Conservation (phyloP, 495 filamentous ascomycete genomes). For the Penicillium arizonense region DNA sequence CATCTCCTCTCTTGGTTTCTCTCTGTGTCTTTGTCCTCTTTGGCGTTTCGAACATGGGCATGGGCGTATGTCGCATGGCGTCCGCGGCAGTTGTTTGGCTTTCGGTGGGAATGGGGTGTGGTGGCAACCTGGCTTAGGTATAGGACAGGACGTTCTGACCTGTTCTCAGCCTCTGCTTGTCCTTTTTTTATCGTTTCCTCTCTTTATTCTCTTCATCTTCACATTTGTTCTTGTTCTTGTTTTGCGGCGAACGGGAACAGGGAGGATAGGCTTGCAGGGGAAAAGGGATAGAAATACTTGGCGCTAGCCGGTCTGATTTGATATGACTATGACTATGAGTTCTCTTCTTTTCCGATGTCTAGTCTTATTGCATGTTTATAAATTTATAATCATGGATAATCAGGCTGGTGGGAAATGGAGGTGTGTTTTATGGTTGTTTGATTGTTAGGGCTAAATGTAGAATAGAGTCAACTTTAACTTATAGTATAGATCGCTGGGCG, state of each 20-base stretch:
- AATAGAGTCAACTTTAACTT: no score
- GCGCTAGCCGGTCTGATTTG: slow-evolving; percentile 5
- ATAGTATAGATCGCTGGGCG: no score
- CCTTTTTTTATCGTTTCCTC: background rate
- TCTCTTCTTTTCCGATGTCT: no score
- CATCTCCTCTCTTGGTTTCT: background rate
- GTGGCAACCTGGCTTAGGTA: no score
- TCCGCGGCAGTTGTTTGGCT: background rate
- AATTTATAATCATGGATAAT: no score
- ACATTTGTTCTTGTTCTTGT: slow-evolving; percentile 1
- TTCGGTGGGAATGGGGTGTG: background rate
- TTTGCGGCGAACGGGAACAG: slow-evolving; percentile 1
- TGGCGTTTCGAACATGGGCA: background rate
- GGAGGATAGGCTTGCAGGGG: background rate
- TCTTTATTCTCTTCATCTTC: background rate
- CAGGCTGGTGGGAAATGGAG: no score
- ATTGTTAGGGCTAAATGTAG: no score
- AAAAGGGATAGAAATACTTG: slow-evolving; percentile 5
- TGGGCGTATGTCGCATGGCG: slow-evolving; percentile 4
- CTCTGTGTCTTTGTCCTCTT: background rate
- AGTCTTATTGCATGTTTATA: no score
- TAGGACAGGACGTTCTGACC: background rate
- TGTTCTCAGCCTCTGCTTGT: background rate
- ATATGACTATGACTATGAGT: background rate
- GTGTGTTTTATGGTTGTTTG: no score